A percentile compares a stretch with the other conserved stretches of the same genome.
Evolutionary conservation across 306 rosid species (phyloP).

Genomic region (Inga oerstediana): DNA sequence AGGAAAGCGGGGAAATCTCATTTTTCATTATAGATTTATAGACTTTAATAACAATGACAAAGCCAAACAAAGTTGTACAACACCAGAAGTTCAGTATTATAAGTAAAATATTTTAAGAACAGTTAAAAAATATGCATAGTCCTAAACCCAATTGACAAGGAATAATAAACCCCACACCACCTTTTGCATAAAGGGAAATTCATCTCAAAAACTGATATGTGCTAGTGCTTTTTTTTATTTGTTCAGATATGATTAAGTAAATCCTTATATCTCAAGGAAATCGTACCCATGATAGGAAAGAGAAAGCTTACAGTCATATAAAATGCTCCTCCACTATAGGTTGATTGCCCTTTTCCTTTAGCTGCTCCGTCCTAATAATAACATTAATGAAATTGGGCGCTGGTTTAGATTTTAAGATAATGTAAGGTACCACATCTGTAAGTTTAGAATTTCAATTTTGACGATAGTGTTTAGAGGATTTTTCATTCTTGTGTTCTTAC

Average conservation of each 20-base stretch:
- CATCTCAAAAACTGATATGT: neutral
- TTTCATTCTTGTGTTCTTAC: neutral
- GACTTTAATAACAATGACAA: neutral
- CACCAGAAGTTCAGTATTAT: too few species aligned
- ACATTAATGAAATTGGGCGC: neutral
- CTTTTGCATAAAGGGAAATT: neutral
- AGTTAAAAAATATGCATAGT: too few species aligned
- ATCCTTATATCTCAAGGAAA: neutral
- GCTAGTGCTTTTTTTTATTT: neutral
- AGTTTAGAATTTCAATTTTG: neutral
- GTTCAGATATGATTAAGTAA: neutral
- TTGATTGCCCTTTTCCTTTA: slow-evolving; percentile 1
- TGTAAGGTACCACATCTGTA: neutral
- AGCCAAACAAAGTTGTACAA: neutral
- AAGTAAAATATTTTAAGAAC: too few species aligned
- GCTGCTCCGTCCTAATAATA: neutral
- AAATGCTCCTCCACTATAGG: slow-evolving; percentile 3
- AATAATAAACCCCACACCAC: neutral
- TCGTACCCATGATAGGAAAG: neutral
- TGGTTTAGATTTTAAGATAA: neutral
- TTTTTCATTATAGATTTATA: neutral
- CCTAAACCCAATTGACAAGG: neutral
- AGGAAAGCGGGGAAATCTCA: neutral
- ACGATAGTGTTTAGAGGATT: neutral
- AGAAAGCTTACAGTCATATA: neutral